Base-by-base conservation (phyloP, 495 filamentous ascomycete species). In the Neurospora sp. region DNA sequence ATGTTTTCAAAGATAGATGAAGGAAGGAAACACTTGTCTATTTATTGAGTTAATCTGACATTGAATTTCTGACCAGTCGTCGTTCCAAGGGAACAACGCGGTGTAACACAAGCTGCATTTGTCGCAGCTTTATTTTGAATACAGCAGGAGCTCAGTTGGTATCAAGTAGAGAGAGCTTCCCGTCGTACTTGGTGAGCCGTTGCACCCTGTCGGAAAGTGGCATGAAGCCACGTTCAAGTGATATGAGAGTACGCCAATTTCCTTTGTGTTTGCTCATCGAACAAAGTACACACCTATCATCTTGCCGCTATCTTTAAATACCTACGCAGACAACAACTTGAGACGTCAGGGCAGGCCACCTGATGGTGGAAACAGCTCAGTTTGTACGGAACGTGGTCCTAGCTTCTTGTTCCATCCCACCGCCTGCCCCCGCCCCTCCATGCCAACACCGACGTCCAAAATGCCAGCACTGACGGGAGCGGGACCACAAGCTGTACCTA, bases 381-480 rank as follows among this genome's bases (percentile, higher is more conserved):
- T 62, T 35, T 62, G 23, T 35, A 31, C 48, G 12, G 54, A 1
- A 27, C 39, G 66, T 78, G 72, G 79, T 73, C 78, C 75, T 74
- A 79, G 78, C 78, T 80, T 73, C 76, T 31, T n/a, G 54, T 16
- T 59, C 48, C 23, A 31, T 27, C 23, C 54, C 54, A 62, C 54
- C 54, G 54, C 54, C 54, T 62, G 48, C 48, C 23, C 31, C 23
- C 54, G 27, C 54, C 54, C 54, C 54, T 62, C 54, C 9, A 18
- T 35, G 74, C 71, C 38, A 69, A 8, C 48, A 74, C n/a, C n/a
- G n/a, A n/a, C 73, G 54, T 23, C 54, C 48, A 14, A n/a, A 66
- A 18, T 62, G 54, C 54, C 54, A 62, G 54, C 54, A 62, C 54
- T 62, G 54, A 62, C 54, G 27, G 27, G 54, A 35, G 54, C 54